These are phyloP conservation scores for Pistacia vera DNA, from an alignment of 345 rosid species.

Conservation along the genomic window DNA sequence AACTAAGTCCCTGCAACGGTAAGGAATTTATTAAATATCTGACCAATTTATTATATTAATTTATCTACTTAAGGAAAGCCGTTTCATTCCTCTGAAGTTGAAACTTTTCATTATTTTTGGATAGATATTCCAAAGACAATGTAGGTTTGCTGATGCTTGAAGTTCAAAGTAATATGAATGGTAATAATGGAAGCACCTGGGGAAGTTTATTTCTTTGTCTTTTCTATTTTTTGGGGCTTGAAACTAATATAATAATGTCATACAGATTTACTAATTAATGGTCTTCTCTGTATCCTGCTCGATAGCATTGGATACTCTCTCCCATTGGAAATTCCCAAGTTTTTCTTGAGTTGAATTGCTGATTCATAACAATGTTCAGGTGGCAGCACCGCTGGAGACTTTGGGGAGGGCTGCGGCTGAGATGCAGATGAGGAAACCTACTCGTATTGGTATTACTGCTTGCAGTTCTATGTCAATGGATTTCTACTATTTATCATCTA, in stretches of 20 bases:
- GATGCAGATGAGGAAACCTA: conserved; percentile 78
- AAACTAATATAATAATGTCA: background rate
- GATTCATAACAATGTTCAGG: conserved; percentile 41
- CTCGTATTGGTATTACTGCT: conserved; percentile 60
- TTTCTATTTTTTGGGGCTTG: background rate
- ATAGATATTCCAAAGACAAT: background rate
- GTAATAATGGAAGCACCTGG: background rate
- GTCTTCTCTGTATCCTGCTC: background rate
- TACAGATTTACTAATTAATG: background rate
- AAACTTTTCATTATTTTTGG: background rate
- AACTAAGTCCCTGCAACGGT: background rate
- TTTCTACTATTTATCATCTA: background rate
- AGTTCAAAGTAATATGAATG: background rate
- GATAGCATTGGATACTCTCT: background rate
- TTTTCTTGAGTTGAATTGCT: conserved; percentile 18
- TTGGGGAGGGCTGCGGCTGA: conserved; percentile 76
- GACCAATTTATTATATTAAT: background rate
- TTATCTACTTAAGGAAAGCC: background rate
- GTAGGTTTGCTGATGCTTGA: background rate
- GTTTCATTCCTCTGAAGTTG: background rate
- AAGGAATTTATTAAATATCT: too few species aligned
- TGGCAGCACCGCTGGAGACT: conserved; percentile 68
- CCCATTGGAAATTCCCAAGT: background rate
- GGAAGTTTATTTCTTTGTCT: background rate
- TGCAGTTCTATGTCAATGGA: conserved; percentile 2